Base-by-base conservation (phyloP, 768 basidiomycete genomes). In the Clavulina sp. region DNA sequence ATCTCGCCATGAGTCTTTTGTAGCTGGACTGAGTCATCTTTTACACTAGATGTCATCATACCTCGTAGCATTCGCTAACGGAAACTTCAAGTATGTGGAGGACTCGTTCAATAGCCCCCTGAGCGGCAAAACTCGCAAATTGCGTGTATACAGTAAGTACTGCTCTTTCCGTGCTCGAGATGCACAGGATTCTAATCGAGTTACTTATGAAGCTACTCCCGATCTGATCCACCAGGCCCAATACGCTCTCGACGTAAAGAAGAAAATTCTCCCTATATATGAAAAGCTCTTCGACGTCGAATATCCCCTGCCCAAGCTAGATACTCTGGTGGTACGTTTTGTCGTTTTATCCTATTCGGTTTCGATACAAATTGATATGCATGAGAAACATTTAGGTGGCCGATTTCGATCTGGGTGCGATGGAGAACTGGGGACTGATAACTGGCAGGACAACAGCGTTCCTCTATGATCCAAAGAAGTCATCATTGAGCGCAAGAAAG, bases 401-500 rank as follows among this genome's bases (percentile, higher is more conserved):
- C 49, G 91, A 95, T 62, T 95, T 95, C 58, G 89, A 93, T 60
- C 80, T 82, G 30, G 85, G 81, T 29, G 82, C 83, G 3, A 91
- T 92, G 91, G 92, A 95, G 65, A 91, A 89, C 63, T 89, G 84
- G 84, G 87, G 85, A 26, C 68, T 93, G 52, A 95, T 95, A 61
- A 92, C 83, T 13, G 92, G 91, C 19, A 70, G 91, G 41, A 91
- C 88, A 0, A 77, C 70, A 38, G 81, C 79, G 3, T 83, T 86
- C 62, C 66, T 93, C 40, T 72, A 84, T 54, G 84, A 95, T 62
- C 77, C 78, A n/a, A 69, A 80, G 61, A 78, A 74, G 51, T 73
- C 75, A 23, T 81, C 85, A 58, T 65, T 88, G 46, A 67, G 67
- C 6, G 81, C 78, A 34, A 84, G 81, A 71, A 85, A 89, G 64